A percentile compares a stretch with the other conserved stretches of the same genome.
Conservation (phyloP, 352 stramenopile genomes). For the Ophiocytium majus region DNA sequence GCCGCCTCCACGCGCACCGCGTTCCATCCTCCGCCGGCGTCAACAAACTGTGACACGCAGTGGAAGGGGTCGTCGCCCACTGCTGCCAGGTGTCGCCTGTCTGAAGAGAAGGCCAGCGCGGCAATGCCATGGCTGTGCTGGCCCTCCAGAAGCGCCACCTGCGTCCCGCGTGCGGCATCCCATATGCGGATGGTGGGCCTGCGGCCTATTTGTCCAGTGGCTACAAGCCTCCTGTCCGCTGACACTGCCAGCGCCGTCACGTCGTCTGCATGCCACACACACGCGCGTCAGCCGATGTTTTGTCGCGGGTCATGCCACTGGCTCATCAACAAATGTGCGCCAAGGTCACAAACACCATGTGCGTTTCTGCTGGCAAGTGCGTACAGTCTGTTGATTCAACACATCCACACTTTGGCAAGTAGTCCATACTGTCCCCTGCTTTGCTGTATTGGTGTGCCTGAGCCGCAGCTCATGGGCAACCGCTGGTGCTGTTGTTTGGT, state of each 20-base stretch:
- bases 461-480: too few relatives aligned
- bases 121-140: background rate
- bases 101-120: background rate
- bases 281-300: too few relatives aligned
- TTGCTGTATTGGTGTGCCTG: too few relatives aligned
- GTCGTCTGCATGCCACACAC: too few relatives aligned
- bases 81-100: background rate
- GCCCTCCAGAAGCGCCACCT: background rate
- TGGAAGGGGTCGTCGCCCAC: background rate
- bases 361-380: too few relatives aligned
- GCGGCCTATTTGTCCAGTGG: background rate
- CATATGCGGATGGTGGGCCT: background rate
- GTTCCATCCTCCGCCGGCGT: background rate
- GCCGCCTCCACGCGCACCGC: background rate
- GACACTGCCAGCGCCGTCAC: background rate
- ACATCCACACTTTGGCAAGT: too few relatives aligned
- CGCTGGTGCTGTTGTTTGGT: too few relatives aligned
- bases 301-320: too few relatives aligned
- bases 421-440: too few relatives aligned
- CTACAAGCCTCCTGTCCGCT: background rate
- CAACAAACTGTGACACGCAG: background rate
- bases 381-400: too few relatives aligned
- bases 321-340: too few relatives aligned
- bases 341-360: too few relatives aligned
- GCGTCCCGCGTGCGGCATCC: background rate